Evolutionary conservation across 2,329 filamentous ascomycete species (phyloP).

Genomic region (Trichoderma asperellum): DNA sequence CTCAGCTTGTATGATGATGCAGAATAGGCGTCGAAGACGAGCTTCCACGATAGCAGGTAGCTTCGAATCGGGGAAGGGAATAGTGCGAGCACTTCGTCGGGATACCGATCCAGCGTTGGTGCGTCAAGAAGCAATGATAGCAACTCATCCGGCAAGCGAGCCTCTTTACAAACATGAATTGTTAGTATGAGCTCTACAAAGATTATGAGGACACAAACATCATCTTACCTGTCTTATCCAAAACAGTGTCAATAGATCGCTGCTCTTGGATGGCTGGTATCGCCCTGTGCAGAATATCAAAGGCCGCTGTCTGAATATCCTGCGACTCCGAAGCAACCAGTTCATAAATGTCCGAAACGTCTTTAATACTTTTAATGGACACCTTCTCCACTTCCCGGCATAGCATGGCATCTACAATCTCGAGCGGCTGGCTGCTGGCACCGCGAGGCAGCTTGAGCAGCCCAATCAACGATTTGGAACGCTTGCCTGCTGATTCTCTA

Average conservation of each 20-base stretch:
- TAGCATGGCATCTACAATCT: constrained; percentile 76
- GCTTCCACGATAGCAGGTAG: constrained; percentile 86
- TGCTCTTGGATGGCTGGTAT: constrained; percentile 80
- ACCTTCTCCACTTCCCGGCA: constrained; percentile 70
- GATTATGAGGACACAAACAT: background rate
- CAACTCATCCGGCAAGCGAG: constrained; percentile 79
- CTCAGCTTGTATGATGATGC: constrained; percentile 81
- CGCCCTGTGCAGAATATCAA: constrained; percentile 76
- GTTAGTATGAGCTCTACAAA: background rate
- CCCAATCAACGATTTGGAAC: constrained; percentile 62
- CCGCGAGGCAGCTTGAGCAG: constrained; percentile 61
- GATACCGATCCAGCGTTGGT: constrained; percentile 70
- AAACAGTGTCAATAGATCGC: constrained; percentile 73
- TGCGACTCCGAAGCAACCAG: constrained; percentile 76
- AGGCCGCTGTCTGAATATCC: constrained; percentile 78
- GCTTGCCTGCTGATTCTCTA: constrained; percentile 58
- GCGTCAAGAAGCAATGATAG: constrained; percentile 81
- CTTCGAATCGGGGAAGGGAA: constrained; percentile 73
- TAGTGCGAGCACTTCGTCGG: constrained; percentile 65
- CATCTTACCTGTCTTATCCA: constrained; percentile 65
- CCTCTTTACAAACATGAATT: constrained; percentile 46
- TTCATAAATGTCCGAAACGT: constrained; percentile 71
- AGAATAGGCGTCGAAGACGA: constrained; percentile 84
- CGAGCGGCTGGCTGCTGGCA: constrained; percentile 63
- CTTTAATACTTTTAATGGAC: constrained; percentile 62